Conservation (phyloP, 148 eudicot species). For the Suaeda aralocaspica region DNA sequence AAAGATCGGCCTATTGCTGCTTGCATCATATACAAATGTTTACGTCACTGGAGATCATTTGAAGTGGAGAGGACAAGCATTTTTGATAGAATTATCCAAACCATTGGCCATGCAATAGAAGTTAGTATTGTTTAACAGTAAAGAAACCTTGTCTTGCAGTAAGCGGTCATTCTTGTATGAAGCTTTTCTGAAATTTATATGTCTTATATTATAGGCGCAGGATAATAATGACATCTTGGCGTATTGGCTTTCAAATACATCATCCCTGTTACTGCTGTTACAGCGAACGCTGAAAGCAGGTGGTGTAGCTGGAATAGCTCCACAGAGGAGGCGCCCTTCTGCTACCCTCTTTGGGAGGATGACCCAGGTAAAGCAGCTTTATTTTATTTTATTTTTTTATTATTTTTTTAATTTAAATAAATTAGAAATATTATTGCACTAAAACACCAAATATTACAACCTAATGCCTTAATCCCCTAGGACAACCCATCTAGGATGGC, state of each 20-base stretch:
- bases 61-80: constrained; percentile 90
- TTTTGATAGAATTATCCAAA: constrained; percentile 76
- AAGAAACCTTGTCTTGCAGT: constrained; percentile 5
- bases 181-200: constrained; percentile 12
- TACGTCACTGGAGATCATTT: constrained; percentile 85
- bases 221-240: constrained; percentile 74
- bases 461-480: too few species aligned
- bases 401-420: too few species aligned
- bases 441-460: too few species aligned
- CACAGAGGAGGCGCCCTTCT: constrained; percentile 62
- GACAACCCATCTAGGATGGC: too few species aligned
- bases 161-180: constrained; percentile 1
- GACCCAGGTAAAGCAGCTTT: constrained; percentile 49
- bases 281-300: constrained; percentile 78
- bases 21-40: constrained; percentile 85
- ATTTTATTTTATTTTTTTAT: too few species aligned
- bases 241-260: constrained; percentile 85
- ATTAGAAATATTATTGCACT: too few species aligned
- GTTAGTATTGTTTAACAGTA: constrained; percentile 28
- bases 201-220: constrained; percentile 44
- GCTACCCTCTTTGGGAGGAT: constrained; percentile 76
- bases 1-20: constrained; percentile 84
- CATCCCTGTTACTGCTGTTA: constrained; percentile 67
- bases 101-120: constrained; percentile 83
- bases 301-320: constrained; percentile 63